Base-by-base conservation (phyloP, 176 grass and related monocot genomes). In the Cenchrus americanus region DNA sequence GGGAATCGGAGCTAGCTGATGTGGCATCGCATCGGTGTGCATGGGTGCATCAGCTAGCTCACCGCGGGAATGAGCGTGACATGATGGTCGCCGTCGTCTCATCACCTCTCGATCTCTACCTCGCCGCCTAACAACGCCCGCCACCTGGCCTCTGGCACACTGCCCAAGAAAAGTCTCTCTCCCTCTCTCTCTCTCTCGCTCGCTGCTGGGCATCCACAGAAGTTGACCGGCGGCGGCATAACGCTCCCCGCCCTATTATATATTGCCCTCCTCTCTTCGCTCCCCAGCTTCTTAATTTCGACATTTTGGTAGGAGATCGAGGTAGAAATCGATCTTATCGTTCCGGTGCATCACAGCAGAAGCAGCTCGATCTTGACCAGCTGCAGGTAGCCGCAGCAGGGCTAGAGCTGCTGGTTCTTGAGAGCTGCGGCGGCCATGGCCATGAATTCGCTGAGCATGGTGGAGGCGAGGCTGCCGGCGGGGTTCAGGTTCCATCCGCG, bases 401-500 rank as follows among this genome's bases (percentile, higher is more conserved):
- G 8, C 43, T 44, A 44, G 34, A 44, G 34, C 6, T 19, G 9
- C 1, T 77, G 57, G 12, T 54, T 57, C 47, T 8, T 37, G 14
- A 43, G 77, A 13, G 48, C 15, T 34, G 47, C 26, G 23, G 26
- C 12, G n/a, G n/a, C 21, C 17, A 75, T 48, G 50, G 68, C 8
- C 47, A 91, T 97, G 87, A 94, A 85, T 49, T 93, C 89, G 26
- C 73, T 97, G 49, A 91, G 87, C 88, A 94, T 93, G 95, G 88
- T 94, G 69, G 95, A 97, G 90, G 86, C 86, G 17, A 91, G 89
- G 79, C 78, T 97, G 80, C 90, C 95, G 7, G 88, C 95, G 50
- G 95, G 95, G 48, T 97, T 97, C 81, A 76, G 92, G 21, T 97
- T 97, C 86, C 95, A 97, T 71, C 95, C 95, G 4, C 84, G 82